A percentile compares a stretch with the other conserved stretches of the same genome.
phyloP scores from a whole-genome alignment of 768 basidiomycete species.

The Glaciozyma antarctica region DNA sequence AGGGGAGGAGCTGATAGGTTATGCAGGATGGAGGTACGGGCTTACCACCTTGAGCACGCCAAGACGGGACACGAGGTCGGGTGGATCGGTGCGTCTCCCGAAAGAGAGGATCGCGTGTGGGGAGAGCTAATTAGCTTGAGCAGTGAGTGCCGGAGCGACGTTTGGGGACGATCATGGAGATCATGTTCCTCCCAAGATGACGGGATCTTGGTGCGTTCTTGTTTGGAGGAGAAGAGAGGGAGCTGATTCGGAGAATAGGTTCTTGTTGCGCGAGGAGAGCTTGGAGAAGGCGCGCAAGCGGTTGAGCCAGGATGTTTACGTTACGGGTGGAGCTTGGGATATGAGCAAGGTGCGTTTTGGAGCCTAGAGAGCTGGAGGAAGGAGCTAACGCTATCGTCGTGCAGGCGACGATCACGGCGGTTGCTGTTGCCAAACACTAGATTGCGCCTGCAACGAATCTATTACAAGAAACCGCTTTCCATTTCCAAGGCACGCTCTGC shows the following conservation, averaged over 20 bases:
- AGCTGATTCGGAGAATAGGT: neutral
- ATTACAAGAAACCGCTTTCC: no score
- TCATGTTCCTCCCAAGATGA: slow-evolving; percentile 11
- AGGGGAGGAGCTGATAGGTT: no score
- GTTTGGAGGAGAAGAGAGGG: no score
- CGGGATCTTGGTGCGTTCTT: slow-evolving; percentile 7
- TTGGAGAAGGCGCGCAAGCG: slow-evolving; percentile 16
- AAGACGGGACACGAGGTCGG: slow-evolving; percentile 8
- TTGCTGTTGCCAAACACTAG: slow-evolving; percentile 25
- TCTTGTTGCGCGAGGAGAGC: slow-evolving; percentile 20
- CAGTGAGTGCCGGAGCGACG: slow-evolving; percentile 28
- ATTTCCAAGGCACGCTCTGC: no score
- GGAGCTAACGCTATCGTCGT: no score
- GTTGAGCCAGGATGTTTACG: slow-evolving; percentile 18
- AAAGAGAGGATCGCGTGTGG: no score
- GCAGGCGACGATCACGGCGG: slow-evolving; percentile 20
- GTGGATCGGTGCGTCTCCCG: slow-evolving; percentile 11
- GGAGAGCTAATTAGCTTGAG: neutral
- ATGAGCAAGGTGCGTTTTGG: slow-evolving; percentile 10
- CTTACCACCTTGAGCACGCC: slow-evolving; percentile 21
- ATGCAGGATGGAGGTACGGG: slow-evolving; percentile 14
- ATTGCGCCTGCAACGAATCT: neutral
- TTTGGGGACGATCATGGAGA: slow-evolving; percentile 18
- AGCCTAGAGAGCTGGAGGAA: neutral
- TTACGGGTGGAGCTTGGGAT: slow-evolving; percentile 23